phyloP scores from a whole-genome alignment of 148 eudicot species.

The Rhododendron griersonianum region DNA sequence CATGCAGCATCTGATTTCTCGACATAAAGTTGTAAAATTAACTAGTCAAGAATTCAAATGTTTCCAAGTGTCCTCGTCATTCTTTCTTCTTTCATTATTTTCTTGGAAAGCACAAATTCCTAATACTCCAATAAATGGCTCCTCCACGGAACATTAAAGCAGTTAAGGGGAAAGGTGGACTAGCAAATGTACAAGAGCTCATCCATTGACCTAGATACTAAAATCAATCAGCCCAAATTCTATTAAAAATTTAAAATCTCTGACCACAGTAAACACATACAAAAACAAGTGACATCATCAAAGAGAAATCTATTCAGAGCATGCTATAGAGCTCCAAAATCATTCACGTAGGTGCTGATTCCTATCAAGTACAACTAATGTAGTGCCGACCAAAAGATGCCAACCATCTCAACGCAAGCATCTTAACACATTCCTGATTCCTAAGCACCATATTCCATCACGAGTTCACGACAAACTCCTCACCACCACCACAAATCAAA shows the following conservation, averaged over 20 bases:
- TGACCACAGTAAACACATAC: not conserved
- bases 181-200: not conserved
- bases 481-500: not conserved
- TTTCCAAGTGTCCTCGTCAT: not conserved
- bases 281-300: not conserved
- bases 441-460: not conserved
- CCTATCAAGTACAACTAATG: not conserved
- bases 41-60: not conserved
- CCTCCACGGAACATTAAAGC: not conserved
- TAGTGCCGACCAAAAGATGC: not conserved
- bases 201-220: no score
- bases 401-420: conserved; percentile 2
- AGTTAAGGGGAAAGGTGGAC: not conserved
- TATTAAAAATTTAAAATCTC: not conserved
- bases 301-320: not conserved
- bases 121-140: no score
- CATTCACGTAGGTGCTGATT: not conserved
- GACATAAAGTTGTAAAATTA: not conserved
- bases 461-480: not conserved
- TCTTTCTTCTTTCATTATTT: not conserved
- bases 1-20: not conserved
- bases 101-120: not conserved
- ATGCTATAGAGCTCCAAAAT: not conserved
- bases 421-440: not conserved
- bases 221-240: not conserved